Evolutionary conservation across 1,284 basidiomycete species (phyloP).

Genomic region (Rhodotorula sp.): DNA sequence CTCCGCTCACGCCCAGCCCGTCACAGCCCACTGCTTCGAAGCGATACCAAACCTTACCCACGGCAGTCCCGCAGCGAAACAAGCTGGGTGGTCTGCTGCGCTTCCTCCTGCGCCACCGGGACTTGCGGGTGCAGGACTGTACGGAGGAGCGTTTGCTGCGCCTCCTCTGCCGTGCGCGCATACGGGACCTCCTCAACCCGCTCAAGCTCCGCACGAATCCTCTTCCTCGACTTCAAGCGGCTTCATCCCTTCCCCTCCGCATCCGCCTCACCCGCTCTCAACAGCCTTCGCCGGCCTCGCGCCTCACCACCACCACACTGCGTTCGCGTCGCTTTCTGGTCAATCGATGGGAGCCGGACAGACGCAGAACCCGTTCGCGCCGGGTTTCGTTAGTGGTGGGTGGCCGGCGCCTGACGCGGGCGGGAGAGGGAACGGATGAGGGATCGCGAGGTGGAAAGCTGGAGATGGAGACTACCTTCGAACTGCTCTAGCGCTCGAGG

Average conservation of each 20-base stretch:
- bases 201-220: too few relatives aligned
- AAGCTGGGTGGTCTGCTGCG: constrained; percentile 4
- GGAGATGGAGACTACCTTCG: neutral
- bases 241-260: neutral
- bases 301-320: neutral
- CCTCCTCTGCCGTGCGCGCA: neutral
- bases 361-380: neutral
- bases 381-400: neutral
- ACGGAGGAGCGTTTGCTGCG: constrained; percentile 2
- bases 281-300: constrained; percentile 1
- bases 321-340: neutral
- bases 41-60: constrained; percentile 31
- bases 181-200: neutral
- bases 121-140: neutral
- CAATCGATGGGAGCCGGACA: too few relatives aligned
- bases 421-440: neutral
- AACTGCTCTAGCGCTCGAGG: neutral
- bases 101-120: neutral
- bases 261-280: neutral
- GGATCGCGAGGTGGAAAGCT: neutral
- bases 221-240: neutral
- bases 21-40: constrained; percentile 30
- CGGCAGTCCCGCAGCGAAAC: constrained; percentile 12
- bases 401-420: neutral
- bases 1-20: neutral